Evolutionary conservation across 352 stramenopile species (phyloP), one percentile per base, ranked within the genome.

Genomic region (Aphanomyces astaci): DNA sequence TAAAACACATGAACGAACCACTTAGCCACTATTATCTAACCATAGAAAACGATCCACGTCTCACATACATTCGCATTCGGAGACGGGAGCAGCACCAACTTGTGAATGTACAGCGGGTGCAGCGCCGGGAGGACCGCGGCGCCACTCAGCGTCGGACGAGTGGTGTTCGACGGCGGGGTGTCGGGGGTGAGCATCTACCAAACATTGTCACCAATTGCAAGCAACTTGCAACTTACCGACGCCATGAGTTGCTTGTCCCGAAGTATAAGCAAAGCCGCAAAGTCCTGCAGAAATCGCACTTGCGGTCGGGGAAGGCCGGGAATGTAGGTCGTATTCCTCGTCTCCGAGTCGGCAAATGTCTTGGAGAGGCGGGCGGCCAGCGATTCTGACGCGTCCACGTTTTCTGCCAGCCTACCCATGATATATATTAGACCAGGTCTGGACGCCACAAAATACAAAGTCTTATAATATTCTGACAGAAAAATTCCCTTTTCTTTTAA

Each of bases 121-220:
- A 76, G 33, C 3, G 87, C 85, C 36, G 85, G 85, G 0, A 83
- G 82, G 32, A 95, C 82, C 10, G 85, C 78, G 0, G 90, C 76
- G 1, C 87, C 87, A 1, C 79, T 94, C n/a, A 95, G 63, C 25
- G 91, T 92, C 52, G 89, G 90, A 43, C 81, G 82, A 46, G 91
- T 85, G n/a, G n/a, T n/a, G n/a, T n/a, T n/a, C n/a, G n/a, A n/a
- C n/a, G n/a, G n/a, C n/a, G n/a, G n/a, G n/a, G n/a, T n/a, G n/a
- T n/a, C n/a, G n/a, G n/a, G n/a, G n/a, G n/a, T n/a, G n/a, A n/a
- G n/a, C n/a, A n/a, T n/a, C n/a, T n/a, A n/a, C n/a, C n/a, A n/a
- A n/a, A n/a, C n/a, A n/a, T n/a, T n/a, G n/a, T n/a, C 4, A 11
- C 15, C 56, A 48, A 64, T 19, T 24, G 32, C 1, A 15, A 5